Conservation (phyloP, 257 asterid species). For the Solanum phureja region DNA sequence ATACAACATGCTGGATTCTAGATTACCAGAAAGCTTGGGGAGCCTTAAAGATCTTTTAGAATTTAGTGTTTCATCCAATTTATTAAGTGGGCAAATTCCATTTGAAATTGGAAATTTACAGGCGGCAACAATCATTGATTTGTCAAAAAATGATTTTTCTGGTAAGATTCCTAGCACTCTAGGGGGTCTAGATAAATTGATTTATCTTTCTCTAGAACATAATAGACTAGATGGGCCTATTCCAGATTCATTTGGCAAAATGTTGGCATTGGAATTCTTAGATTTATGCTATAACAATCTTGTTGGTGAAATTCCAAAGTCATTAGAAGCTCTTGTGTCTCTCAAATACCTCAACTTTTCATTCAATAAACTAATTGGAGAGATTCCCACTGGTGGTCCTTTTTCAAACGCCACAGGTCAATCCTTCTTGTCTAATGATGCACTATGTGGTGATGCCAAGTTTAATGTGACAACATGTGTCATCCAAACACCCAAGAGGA, state of each 20-base stretch:
- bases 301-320: background rate
- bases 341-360: background rate
- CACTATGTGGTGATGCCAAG: background rate
- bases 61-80: background rate
- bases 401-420: background rate
- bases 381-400: background rate
- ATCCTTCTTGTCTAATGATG: background rate
- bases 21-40: background rate
- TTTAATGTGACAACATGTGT: background rate
- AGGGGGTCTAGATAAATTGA: background rate
- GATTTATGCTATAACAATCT: background rate
- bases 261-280: background rate
- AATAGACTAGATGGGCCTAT: background rate
- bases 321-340: background rate
- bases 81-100: background rate
- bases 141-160: background rate
- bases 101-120: background rate
- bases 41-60: background rate
- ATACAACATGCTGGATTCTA: background rate
- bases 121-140: background rate
- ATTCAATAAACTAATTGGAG: background rate
- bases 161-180: background rate
- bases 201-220: background rate
- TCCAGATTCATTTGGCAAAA: background rate
- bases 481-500: background rate